Conservation (phyloP, 2,329 filamentous ascomycete genomes). For the Pseudogymnoascus sp. region DNA sequence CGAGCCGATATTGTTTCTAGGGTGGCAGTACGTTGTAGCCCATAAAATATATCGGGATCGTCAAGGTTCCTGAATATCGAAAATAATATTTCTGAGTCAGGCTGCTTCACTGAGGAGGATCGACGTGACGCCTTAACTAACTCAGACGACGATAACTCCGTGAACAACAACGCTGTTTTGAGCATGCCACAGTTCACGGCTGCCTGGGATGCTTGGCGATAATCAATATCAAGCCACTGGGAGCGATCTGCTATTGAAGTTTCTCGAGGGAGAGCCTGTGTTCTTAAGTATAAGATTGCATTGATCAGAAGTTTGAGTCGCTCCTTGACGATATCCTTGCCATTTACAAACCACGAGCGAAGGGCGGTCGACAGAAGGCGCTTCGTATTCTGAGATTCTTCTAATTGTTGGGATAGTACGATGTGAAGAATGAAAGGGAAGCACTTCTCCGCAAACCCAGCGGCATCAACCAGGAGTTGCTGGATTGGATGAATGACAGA, state of each 20-base stretch:
- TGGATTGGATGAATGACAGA: constrained; percentile 61
- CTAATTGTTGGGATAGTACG: constrained; percentile 60
- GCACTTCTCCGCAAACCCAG: constrained; percentile 61
- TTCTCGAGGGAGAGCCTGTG: constrained; percentile 67
- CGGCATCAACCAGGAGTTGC: constrained; percentile 55
- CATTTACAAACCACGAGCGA: constrained; percentile 51
- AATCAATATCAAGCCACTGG: constrained; percentile 81
- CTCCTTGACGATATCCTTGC: constrained; percentile 39
- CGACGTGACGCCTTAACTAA: constrained; percentile 51
- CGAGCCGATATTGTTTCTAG: constrained; percentile 69
- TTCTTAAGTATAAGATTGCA: constrained; percentile 78
- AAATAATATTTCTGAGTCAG: constrained; percentile 60
- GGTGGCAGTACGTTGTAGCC: constrained; percentile 68
- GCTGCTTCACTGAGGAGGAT: constrained; percentile 47
- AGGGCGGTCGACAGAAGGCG: constrained; percentile 56
- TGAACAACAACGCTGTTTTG: constrained; percentile 75
- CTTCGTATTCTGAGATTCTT: constrained; percentile 50
- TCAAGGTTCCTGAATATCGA: constrained; percentile 86
- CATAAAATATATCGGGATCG: constrained; percentile 94
- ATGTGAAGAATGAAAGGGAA: constrained; percentile 84
- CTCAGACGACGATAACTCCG: constrained; percentile 61
- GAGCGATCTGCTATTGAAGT: constrained; percentile 68
- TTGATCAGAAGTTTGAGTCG: constrained; percentile 69
- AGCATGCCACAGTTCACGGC: constrained; percentile 75
- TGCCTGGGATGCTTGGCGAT: constrained; percentile 57